A percentile compares a stretch with the other conserved stretches of the same genome.
Conservation (phyloP, 2,329 filamentous ascomycete genomes). For the Venturia pyrina region DNA sequence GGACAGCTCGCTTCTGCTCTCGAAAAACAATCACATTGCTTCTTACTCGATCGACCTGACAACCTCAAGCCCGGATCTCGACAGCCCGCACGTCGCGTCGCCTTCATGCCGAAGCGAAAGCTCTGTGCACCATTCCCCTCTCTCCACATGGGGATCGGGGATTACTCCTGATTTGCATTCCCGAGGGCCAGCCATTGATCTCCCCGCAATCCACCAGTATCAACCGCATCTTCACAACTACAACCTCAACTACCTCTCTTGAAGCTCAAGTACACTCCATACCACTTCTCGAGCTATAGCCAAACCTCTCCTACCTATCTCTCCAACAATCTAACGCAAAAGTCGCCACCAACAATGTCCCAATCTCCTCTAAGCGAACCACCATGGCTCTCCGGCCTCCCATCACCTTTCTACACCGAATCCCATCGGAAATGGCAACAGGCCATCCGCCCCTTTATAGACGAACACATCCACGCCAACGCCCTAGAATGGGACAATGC, state of each 20-base stretch:
- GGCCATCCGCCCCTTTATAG: slow-evolving; percentile 55
- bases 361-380: slow-evolving; percentile 61
- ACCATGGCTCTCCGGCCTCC: slow-evolving; percentile 58
- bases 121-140: not conserved
- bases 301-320: not conserved
- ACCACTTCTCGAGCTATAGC: not conserved
- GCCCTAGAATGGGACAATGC: slow-evolving; percentile 61
- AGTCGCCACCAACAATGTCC: slow-evolving; percentile 8
- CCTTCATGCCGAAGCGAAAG: not conserved
- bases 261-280: not conserved
- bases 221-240: not conserved
- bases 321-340: not conserved
- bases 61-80: not conserved
- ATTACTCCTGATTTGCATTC: not conserved
- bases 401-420: slow-evolving; percentile 60
- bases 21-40: not conserved
- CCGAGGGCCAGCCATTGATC: slow-evolving; percentile 1
- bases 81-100: not conserved
- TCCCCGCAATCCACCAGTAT: not conserved
- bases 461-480: slow-evolving; percentile 50
- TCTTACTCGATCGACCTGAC: not conserved
- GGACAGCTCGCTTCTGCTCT: not conserved
- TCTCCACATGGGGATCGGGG: not conserved
- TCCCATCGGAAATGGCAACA: slow-evolving; percentile 59
- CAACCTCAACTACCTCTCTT: not conserved